Percentiles rank a stretch among this genome's conserved stretches.
Conservation (phyloP, 495 filamentous ascomycete species). For the Xylaria cubensis region DNA sequence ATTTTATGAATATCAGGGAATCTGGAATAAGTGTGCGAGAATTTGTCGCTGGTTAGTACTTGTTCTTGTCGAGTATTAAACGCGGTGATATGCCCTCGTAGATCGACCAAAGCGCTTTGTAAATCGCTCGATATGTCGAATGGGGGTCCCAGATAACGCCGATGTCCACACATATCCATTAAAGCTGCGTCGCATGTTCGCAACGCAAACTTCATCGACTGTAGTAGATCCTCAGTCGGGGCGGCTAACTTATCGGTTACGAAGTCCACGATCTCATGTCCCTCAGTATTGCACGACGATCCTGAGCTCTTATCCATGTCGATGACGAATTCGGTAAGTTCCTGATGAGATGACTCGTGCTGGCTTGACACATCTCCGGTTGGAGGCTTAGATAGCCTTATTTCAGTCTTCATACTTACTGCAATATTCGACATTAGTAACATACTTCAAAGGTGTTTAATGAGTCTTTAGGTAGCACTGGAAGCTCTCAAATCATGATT, state of each 20-base stretch:
- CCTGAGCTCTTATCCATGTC: constrained; percentile 36
- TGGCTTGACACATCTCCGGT: neutral
- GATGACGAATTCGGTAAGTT: constrained; percentile 33
- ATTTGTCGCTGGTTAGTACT: constrained; percentile 35
- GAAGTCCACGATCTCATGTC: constrained; percentile 37
- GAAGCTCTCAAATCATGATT: neutral
- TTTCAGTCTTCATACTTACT: constrained; percentile 51
- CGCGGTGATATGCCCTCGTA: constrained; percentile 45
- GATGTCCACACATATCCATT: constrained; percentile 57
- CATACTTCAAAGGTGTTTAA: neutral
- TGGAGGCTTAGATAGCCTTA: constrained; percentile 45
- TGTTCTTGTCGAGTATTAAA: constrained; percentile 44
- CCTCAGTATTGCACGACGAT: constrained; percentile 24
- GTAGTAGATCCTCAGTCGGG: constrained; percentile 54
- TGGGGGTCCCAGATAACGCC: constrained; percentile 47
- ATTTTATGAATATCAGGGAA: constrained; percentile 57
- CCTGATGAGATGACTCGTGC: neutral
- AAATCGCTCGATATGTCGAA: constrained; percentile 45
- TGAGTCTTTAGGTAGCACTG: neutral
- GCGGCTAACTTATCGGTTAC: constrained; percentile 52
- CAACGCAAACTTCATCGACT: constrained; percentile 51
- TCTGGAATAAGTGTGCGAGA: constrained; percentile 44
- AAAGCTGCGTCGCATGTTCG: constrained; percentile 53
- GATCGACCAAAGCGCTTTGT: constrained; percentile 38
- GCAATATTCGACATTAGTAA: neutral